Evolutionary conservation across 1,284 basidiomycete genomes (phyloP), one percentile per base, ranked within the genome.

Genomic region (Afroboletus lepidellus): DNA sequence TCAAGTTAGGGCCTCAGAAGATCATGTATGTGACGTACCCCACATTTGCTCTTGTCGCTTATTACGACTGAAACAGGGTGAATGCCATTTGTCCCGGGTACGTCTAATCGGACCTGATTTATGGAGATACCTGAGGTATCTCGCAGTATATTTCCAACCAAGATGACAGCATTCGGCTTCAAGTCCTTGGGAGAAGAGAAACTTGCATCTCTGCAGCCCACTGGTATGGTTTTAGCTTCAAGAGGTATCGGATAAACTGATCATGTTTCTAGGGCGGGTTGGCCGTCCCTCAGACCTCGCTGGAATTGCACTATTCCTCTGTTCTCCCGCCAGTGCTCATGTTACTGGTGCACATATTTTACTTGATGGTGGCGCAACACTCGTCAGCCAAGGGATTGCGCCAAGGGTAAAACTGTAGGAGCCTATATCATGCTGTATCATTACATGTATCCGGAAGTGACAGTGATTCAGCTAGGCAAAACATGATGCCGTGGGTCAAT

Each of bases 81-180:
- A 95, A 95, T 62, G 89, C 91, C 11, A 92, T 94, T 50, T 76
- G 81, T 48, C 91, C 91, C 5, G 90, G 87, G 85, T 84, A 65
- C 41, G 69, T 55, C 46, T 36, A 15, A 38, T 24, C 1, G 2
- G 3, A 2, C 3, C 20, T 54, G 12, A 24, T 33, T 29, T 32
- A 41, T 27, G 9, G 8, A 43, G 30, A 45, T 20, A 34, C 32
- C 37, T 53, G 21, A 62, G 23, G 51, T 30, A 29, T 30, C 25
- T 18, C 21, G 12, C 41, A 89, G 87, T 9, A 75, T 92, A 16
- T 94, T 92, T 73, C 90, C 89, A 0, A 89, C 87, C 48, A 90
- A 87, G 69, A 94, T 95, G 92, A 94, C 92, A 1, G 80, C 86
- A 0, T 92, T 77, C 50, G 89, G 85, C 5, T 75, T 92, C 61